Conservation (phyloP, 2,329 filamentous ascomycete genomes). For the Aspergillus unguis region DNA sequence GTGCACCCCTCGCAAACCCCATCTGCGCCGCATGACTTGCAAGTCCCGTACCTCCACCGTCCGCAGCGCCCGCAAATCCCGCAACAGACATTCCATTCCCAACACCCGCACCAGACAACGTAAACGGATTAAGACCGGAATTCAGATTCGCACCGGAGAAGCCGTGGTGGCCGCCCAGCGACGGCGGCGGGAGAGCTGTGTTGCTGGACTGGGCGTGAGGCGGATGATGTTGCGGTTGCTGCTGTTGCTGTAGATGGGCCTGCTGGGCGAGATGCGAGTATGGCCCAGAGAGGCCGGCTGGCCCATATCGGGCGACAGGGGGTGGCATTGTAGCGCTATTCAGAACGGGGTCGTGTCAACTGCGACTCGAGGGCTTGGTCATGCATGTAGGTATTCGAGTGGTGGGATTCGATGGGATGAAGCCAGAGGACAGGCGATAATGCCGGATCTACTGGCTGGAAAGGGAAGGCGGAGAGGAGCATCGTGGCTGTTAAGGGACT, state of each 20-base stretch:
- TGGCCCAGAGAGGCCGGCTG: slow-evolving; percentile 57
- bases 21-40: slow-evolving; percentile 84
- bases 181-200: slow-evolving; percentile 52
- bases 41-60: slow-evolving; percentile 64
- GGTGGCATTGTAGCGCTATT: slow-evolving; percentile 51
- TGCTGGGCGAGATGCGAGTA: slow-evolving; percentile 58
- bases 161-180: slow-evolving; percentile 63
- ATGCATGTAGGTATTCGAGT: slow-evolving; percentile 16
- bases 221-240: slow-evolving; percentile 41
- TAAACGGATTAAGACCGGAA: slow-evolving; percentile 66
- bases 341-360: slow-evolving; percentile 4
- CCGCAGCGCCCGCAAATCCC: slow-evolving; percentile 55
- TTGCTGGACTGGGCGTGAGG: slow-evolving; percentile 45
- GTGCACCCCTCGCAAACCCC: slow-evolving; percentile 75
- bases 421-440: slow-evolving; percentile 11
- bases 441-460: slow-evolving; percentile 9
- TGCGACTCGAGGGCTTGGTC: slow-evolving; percentile 14
- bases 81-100: slow-evolving; percentile 58
- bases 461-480: slow-evolving; percentile 27
- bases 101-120: slow-evolving; percentile 46
- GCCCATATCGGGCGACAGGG: slow-evolving; percentile 56
- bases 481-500: slow-evolving; percentile 27
- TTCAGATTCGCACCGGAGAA: slow-evolving; percentile 65
- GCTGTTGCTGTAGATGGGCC: slow-evolving; percentile 45
- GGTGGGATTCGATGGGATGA: slow-evolving; percentile 12